Conservation (phyloP, 2,329 filamentous ascomycete species). For the Lecanosticta acicola region DNA sequence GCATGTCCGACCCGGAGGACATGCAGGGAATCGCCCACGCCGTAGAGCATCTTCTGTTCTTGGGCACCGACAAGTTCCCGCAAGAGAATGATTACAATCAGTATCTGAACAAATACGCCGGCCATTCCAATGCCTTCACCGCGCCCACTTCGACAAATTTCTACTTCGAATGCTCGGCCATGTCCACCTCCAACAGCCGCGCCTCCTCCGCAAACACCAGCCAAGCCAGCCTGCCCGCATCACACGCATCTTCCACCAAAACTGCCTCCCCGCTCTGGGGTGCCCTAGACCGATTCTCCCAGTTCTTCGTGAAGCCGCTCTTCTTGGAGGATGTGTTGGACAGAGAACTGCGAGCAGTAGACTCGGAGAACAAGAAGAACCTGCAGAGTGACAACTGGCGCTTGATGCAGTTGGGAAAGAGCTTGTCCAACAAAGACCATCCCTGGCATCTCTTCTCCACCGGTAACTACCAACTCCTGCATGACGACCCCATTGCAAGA, state of each 20-base stretch:
- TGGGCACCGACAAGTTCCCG: slow-evolving; percentile 98
- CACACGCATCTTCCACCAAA: slow-evolving; percentile 28
- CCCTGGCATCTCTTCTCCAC: slow-evolving; percentile 90
- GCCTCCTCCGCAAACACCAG: slow-evolving; percentile 34
- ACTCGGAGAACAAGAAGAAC: slow-evolving; percentile 98
- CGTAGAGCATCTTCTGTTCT: slow-evolving; percentile 93
- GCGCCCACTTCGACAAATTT: slow-evolving; percentile 93
- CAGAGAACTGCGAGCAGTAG: slow-evolving; percentile 79
- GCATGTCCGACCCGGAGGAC: slow-evolving; percentile 83
- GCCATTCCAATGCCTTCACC: slow-evolving; percentile 92
- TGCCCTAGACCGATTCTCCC: slow-evolving; percentile 82
- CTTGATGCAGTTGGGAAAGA: slow-evolving; percentile 80
- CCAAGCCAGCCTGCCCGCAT: slow-evolving; percentile 32
- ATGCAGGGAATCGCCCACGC: slow-evolving; percentile 95
- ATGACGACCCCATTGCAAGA: slow-evolving; percentile 70
- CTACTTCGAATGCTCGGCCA: slow-evolving; percentile 90
- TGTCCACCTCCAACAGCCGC: slow-evolving; percentile 54
- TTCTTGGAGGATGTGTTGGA: slow-evolving; percentile 82
- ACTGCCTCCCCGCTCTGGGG: slow-evolving; percentile 63
- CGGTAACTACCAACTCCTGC: slow-evolving; percentile 78
- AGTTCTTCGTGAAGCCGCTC: slow-evolving; percentile 86
- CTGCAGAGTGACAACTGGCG: slow-evolving; percentile 86
- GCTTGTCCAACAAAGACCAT: slow-evolving; percentile 78
- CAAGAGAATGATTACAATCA: slow-evolving; percentile 93
- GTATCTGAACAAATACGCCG: slow-evolving; percentile 84